Base-by-base conservation (phyloP, 2,329 filamentous ascomycete species). In the Magnaporthiopsis poae region DNA sequence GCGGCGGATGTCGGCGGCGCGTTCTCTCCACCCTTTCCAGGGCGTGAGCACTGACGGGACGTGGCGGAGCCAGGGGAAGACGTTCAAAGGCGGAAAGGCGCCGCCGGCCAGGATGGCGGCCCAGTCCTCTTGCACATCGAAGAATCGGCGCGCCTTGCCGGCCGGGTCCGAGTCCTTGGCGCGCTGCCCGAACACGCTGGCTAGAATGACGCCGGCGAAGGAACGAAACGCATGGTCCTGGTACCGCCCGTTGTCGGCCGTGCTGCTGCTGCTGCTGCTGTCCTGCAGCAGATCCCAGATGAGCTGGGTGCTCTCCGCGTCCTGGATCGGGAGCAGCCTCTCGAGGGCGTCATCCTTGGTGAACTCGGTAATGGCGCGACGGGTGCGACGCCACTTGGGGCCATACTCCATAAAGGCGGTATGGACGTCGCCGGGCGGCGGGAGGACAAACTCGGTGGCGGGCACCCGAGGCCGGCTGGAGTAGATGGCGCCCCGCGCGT, bases 31-130 rank as follows among this genome's bases (percentile, higher is more conserved):
- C 8, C 12, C 35, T 70, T 81, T 82, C 81, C 81, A 84, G 0
- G 79, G 78, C 0, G 81, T 80, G 4, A 83, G 70, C 1, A 73
- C 67, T 39, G 76, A 73, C 0, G 82, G 82, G 0, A 84, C 66
- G 62, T 80, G 72, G 60, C 80, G 80, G 62, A 79, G 72, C 18
- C 73, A 62, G 0, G 76, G 83, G 67, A 82, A 77, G 0, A 79
- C 77, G 69, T 83, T 81, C 27, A 80, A 76, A 77, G 25, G 80
- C 78, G 64, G 78, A 75, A 68, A 80, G 80, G 13, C 81, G 80
- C 76, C 36, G 5, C 36, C 36, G 36, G 36, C 36, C 36, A 39
- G 12, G 36, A 13, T 39, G 36, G 36, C 36, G 3, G 36, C 36
- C 36, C 36, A 39, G 77, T 46, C n/a, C 33, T 52, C 9, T 27